phyloP scores from a whole-genome alignment of 208 protist genomes.

The Jaenimonas drosophilae region DNA sequence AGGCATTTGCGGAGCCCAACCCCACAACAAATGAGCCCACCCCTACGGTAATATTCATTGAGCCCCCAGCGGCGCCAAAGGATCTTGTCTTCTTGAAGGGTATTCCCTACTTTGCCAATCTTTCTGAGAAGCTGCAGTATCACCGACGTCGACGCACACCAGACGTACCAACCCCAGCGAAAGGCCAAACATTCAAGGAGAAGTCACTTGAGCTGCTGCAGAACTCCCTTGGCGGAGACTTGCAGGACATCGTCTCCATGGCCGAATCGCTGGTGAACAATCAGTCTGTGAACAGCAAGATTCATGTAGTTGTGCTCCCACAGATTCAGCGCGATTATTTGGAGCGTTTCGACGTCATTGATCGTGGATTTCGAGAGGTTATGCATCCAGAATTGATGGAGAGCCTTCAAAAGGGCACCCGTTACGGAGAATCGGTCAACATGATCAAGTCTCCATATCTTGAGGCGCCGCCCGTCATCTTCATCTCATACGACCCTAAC shows the following conservation, averaged over 20 bases:
- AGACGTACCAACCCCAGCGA: constrained; percentile 5
- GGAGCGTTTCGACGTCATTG: constrained; percentile 36
- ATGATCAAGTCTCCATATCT: not conserved
- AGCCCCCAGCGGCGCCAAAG: constrained; percentile 29
- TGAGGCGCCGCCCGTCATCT: constrained; percentile 34
- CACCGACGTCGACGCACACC: constrained; percentile 16
- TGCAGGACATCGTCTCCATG: constrained; percentile 4
- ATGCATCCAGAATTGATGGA: constrained; percentile 9
- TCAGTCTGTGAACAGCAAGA: not conserved
- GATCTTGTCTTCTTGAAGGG: constrained; percentile 64
- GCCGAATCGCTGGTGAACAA: constrained; percentile 3
- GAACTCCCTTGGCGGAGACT: constrained; percentile 6
- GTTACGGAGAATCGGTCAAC: not conserved
- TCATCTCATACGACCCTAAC: constrained; percentile 37
- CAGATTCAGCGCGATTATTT: constrained; percentile 36
- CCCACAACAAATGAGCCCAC: not conserved
- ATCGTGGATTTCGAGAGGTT: constrained; percentile 13
- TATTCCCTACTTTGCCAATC: constrained; percentile 33
- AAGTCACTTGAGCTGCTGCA: constrained; percentile 11
- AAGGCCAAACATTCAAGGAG: constrained; percentile 9
- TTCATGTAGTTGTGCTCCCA: constrained; percentile 25
- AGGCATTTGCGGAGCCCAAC: constrained; percentile 7
- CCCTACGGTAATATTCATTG: constrained; percentile 45
- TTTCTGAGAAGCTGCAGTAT: constrained; percentile 12
- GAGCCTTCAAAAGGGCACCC: not conserved